A percentile compares a stretch with the other conserved stretches of the same genome.
Conservation (phyloP, 495 filamentous ascomycete genomes). For the Immersiella caudata region DNA sequence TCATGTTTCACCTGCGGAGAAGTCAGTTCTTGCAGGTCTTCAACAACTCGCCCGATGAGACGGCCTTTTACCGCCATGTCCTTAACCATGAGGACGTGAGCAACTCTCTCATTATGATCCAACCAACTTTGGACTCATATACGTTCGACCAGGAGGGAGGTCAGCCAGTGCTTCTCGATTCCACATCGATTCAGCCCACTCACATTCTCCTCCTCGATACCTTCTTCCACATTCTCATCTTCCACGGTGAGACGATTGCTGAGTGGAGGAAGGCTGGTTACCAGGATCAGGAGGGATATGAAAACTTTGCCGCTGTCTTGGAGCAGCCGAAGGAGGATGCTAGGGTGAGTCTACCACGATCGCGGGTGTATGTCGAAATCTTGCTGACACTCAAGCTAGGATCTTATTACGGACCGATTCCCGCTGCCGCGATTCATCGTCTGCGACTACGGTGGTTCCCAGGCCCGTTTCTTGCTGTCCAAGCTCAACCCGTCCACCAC, state of each 20-base stretch:
- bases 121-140: constrained; percentile 96
- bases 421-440: constrained; percentile 98
- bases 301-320: constrained; percentile 87
- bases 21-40: constrained; percentile 99
- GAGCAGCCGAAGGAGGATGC: constrained; percentile 98
- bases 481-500: constrained; percentile 99
- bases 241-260: constrained; percentile 96
- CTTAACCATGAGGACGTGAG: constrained; percentile 96
- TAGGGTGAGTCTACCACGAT: constrained; percentile 61
- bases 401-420: constrained; percentile 96
- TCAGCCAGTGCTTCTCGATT: constrained; percentile 91
- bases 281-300: constrained; percentile 97
- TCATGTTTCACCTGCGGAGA: constrained; percentile 98
- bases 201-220: constrained; percentile 96
- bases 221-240: constrained; percentile 99
- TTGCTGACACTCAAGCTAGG: constrained; percentile 54
- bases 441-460: constrained; percentile 96
- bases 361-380: neutral
- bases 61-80: constrained; percentile 96
- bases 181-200: constrained; percentile 90
- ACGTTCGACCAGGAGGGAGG: constrained; percentile 92
- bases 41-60: constrained; percentile 99
- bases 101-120: constrained; percentile 98
- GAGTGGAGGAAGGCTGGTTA: constrained; percentile 99
- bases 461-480: constrained; percentile 94